phyloP scores from a whole-genome alignment of 148 eudicot species.

The Camellia sinensis region DNA sequence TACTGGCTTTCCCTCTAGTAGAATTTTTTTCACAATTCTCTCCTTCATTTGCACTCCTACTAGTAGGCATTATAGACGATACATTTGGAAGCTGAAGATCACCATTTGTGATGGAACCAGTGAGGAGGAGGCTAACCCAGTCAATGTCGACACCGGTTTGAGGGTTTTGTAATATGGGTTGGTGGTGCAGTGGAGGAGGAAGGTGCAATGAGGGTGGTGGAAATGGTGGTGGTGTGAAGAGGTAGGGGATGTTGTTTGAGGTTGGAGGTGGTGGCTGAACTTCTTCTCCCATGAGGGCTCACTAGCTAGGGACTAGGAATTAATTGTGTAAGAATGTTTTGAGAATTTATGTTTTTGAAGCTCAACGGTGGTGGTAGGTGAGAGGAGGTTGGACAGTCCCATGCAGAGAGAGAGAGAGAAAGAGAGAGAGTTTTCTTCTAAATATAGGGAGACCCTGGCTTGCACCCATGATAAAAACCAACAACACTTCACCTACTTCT shows the following conservation, averaged over 20 bases:
- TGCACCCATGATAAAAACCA: slow-evolving; percentile 50
- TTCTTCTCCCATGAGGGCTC: slow-evolving; percentile 27
- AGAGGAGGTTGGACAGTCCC: slow-evolving; percentile 32
- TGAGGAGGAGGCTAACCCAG: slow-evolving; percentile 51
- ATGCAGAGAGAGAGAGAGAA: slow-evolving; percentile 17
- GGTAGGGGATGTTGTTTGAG: slow-evolving; percentile 14
- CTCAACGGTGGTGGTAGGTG: slow-evolving; percentile 28
- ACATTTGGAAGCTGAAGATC: slow-evolving; percentile 24
- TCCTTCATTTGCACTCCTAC: slow-evolving; percentile 21
- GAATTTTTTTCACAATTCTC: not conserved
- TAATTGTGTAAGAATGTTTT: no score
- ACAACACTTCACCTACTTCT: slow-evolving; percentile 65
- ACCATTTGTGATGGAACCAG: slow-evolving; percentile 10
- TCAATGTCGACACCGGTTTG: slow-evolving; percentile 43
- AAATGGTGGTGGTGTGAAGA: slow-evolving; percentile 13
- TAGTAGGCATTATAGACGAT: not conserved
- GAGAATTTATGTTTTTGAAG: slow-evolving; percentile 13
- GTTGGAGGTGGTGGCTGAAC: slow-evolving; percentile 15
- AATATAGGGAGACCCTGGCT: slow-evolving; percentile 27
- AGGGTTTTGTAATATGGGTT: slow-evolving; percentile 16
- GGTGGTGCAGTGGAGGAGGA: slow-evolving; percentile 12
- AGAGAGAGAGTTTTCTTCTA: slow-evolving; percentile 23
- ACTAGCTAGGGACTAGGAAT: not conserved
- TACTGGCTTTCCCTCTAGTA: slow-evolving; percentile 22
- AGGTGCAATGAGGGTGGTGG: slow-evolving; percentile 14